A percentile compares a stretch with the other conserved stretches of the same genome.
phyloP scores from a whole-genome alignment of 2,329 filamentous ascomycete genomes.

The Triangularia verruculosa region DNA sequence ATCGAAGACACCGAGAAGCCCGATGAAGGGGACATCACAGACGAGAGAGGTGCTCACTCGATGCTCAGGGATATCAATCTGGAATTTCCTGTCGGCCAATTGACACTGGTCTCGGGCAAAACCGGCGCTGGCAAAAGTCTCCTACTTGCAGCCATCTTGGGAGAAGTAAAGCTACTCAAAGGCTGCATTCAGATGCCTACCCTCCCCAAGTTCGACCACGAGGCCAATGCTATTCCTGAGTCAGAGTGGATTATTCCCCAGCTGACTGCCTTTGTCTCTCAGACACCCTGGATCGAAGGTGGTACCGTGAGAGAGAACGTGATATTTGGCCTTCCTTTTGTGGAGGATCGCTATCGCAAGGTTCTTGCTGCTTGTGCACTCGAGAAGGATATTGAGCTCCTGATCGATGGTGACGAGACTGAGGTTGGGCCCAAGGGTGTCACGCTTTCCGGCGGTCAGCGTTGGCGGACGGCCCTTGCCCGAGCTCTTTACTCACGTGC shows the following conservation, averaged over 20 bases:
- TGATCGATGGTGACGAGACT: slow-evolving; percentile 43
- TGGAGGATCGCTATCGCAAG: slow-evolving; percentile 41
- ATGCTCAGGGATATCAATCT: slow-evolving; percentile 35
- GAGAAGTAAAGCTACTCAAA: slow-evolving; percentile 38
- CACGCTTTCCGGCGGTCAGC: slow-evolving; percentile 45
- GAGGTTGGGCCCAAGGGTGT: slow-evolving; percentile 43
- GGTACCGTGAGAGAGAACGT: slow-evolving; percentile 46
- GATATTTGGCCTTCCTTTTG: slow-evolving; percentile 41
- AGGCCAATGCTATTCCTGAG: slow-evolving; percentile 26
- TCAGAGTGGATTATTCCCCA: slow-evolving; percentile 36
- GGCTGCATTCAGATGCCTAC: slow-evolving; percentile 32
- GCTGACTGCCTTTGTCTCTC: slow-evolving; percentile 44
- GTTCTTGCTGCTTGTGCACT: slow-evolving; percentile 47
- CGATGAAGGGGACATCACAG: slow-evolving; percentile 6
- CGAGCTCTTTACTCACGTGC: slow-evolving; percentile 45
- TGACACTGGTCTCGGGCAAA: slow-evolving; percentile 39
- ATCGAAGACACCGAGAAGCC: slow-evolving; percentile 29
- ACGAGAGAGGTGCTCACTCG: slow-evolving; percentile 29
- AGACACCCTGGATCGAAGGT: slow-evolving; percentile 48
- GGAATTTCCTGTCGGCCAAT: slow-evolving; percentile 34
- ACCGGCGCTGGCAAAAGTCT: slow-evolving; percentile 42
- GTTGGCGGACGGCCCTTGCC: slow-evolving; percentile 45
- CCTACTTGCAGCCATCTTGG: slow-evolving; percentile 38
- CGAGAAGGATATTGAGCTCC: slow-evolving; percentile 41
- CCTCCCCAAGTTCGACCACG: slow-evolving; percentile 26